These are phyloP conservation scores for Spirogloea muscicola DNA, from an alignment of 139 green algal species.

Conservation along the genomic window DNA sequence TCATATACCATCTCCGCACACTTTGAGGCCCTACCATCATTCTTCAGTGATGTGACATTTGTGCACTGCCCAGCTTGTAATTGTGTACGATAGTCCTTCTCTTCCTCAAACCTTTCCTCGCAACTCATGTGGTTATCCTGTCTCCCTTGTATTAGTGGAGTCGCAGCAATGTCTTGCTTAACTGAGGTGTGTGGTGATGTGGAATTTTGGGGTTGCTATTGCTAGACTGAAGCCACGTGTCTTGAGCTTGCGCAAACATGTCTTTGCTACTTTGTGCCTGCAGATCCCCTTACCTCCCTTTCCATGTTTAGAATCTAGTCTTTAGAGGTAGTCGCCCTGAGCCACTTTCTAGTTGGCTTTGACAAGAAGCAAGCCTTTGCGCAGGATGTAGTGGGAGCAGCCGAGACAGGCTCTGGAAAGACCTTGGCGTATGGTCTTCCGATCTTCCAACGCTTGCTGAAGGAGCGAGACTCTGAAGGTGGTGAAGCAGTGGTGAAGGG, in stretches of 20 bases:
- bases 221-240: background rate
- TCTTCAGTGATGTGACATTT: background rate
- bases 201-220: background rate
- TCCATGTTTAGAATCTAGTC: background rate
- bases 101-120: background rate
- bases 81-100: background rate
- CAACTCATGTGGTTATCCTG: background rate
- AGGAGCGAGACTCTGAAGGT: conserved; percentile 27
- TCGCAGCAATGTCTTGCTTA: no score
- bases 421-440: conserved; percentile 95
- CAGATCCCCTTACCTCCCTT: background rate
- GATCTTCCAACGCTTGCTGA: conserved; percentile 71
- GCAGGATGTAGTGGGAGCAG: conserved; percentile 88
- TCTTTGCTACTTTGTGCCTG: background rate
- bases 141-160: background rate
- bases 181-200: background rate
- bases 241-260: background rate
- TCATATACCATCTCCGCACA: background rate
- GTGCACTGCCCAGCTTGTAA: no score
- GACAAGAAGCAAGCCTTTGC: background rate
- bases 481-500: background rate
- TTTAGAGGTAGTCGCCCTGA: background rate
- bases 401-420: conserved; percentile 96
- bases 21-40: background rate
- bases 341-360: background rate